Percentiles rank a stretch among this genome's conserved stretches.
Evolutionary conservation across 345 rosid species (phyloP).

Genomic region (Psidium friedrichsthalianum): DNA sequence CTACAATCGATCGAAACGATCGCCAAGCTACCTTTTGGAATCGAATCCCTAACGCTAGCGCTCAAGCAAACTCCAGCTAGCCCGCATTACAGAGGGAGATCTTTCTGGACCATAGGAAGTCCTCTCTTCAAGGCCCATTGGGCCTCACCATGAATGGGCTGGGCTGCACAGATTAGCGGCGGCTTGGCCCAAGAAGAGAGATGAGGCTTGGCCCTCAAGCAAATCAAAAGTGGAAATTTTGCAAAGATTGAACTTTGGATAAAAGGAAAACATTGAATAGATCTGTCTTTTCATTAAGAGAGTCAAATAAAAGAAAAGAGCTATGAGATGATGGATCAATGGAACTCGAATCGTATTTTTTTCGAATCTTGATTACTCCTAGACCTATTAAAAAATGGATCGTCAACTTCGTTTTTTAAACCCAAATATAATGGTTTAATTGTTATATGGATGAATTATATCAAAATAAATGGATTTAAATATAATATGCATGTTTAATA

Average conservation of each 20-base stretch:
- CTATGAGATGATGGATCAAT: neutral
- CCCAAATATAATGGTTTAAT: no score
- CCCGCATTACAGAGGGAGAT: neutral
- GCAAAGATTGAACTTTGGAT: neutral
- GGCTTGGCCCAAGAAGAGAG: neutral
- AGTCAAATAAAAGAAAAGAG: neutral
- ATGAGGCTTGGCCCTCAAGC: neutral
- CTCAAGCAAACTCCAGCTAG: neutral
- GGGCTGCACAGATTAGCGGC: neutral
- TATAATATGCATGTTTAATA: no score
- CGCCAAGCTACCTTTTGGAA: neutral
- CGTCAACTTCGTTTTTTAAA: no score
- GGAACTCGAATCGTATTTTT: neutral
- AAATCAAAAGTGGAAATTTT: neutral
- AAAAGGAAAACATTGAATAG: no score
- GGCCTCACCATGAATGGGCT: neutral
- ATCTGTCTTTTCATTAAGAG: neutral
- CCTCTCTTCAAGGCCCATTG: neutral
- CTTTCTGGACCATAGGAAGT: neutral
- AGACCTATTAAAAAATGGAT: no score
- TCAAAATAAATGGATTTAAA: no score
- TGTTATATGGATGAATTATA: no score
- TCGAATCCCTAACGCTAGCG: neutral
- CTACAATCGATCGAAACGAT: neutral
- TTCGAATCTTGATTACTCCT: neutral